These are phyloP conservation scores for Nephelium lappaceum DNA, from an alignment of 345 rosid genomes.

Conservation along the genomic window DNA sequence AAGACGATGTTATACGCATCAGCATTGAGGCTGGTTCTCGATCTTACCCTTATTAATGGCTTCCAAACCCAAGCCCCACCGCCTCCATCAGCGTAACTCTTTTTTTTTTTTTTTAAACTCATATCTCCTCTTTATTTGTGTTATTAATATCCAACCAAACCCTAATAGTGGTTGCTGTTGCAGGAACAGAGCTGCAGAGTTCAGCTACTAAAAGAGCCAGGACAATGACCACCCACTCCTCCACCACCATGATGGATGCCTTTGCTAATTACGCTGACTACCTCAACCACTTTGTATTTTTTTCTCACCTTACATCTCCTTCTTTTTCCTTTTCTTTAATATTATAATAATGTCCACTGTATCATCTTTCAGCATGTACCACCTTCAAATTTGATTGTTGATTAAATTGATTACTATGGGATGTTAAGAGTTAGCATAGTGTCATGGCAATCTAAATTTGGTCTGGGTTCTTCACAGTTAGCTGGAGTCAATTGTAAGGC, in stretches of 20 bases:
- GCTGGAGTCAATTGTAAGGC: background rate
- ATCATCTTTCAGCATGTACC: background rate
- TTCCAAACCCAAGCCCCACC: conserved; percentile 50
- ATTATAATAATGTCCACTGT: too few species aligned
- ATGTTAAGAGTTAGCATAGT: background rate
- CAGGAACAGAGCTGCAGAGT: conserved; percentile 44
- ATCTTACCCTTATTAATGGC: conserved; percentile 38
- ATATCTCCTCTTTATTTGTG: background rate
- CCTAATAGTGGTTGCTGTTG: conserved; percentile 11
- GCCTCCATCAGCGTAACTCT: conserved; percentile 44
- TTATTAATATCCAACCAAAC: background rate
- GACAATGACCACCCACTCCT: conserved; percentile 48
- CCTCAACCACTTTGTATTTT: conserved; percentile 64
- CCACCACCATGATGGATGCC: conserved; percentile 47
- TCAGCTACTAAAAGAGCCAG: conserved; percentile 42
- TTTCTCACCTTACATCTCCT: background rate
- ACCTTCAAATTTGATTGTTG: too few species aligned
- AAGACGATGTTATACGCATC: conserved; percentile 38
- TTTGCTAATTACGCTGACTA: conserved; percentile 59
- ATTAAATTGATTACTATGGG: background rate
- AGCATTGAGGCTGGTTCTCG: conserved; percentile 30
- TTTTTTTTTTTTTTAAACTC: background rate
- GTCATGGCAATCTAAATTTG: background rate
- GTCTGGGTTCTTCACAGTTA: background rate
- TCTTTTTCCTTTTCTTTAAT: background rate